Base-by-base conservation (phyloP, 2,329 filamentous ascomycete species). In the Penicillium sp. region DNA sequence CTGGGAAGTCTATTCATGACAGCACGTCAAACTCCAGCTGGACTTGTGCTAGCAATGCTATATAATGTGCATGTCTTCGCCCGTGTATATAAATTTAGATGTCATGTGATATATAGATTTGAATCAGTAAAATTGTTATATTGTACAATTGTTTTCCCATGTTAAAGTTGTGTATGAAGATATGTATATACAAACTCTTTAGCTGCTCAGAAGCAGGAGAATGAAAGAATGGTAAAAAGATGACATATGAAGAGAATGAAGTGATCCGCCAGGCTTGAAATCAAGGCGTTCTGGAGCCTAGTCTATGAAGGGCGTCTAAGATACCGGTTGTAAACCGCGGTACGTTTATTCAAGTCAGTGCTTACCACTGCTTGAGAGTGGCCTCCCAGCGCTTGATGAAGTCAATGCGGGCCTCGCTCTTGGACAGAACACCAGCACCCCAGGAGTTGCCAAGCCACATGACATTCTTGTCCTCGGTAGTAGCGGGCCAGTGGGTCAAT, bases 41-140 rank as follows among this genome's bases (percentile, higher is more conserved):
- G 66, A 73, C 74, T 2, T 78, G 75, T 58, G 67, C 70, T 49
- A 74, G 69, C 56, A 76, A 76, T 53, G 66, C 68, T 47, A 56
- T 45, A 19, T 66, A 63, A 31, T 39, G 53, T 29, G 19, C 3
- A 33, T 11, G 19, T 21, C 11, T 13, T 22, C 2, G 3, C 27
- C 10, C 19, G 1, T 41, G 39, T 19, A 41, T 41, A 41, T 41
- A 41, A 5, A 41, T 41, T 22, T 13, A 41, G 39, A 13, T 21
- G 9, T 41, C 3, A 41, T 22, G 9, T 22, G n/a, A 41, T 41
- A 11, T 4, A 41, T 22, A 41, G 39, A 41, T 7, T 10, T 41
- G 19, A 14, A 10, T 41, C 11, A 13, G 39, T 3, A 10, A 41
- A 41, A 41, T 22, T 22, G 19, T 21, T 41, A 10, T 41, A 41